Conservation (phyloP, 176 grass and related monocot genomes). For the Oryza australiensis region DNA sequence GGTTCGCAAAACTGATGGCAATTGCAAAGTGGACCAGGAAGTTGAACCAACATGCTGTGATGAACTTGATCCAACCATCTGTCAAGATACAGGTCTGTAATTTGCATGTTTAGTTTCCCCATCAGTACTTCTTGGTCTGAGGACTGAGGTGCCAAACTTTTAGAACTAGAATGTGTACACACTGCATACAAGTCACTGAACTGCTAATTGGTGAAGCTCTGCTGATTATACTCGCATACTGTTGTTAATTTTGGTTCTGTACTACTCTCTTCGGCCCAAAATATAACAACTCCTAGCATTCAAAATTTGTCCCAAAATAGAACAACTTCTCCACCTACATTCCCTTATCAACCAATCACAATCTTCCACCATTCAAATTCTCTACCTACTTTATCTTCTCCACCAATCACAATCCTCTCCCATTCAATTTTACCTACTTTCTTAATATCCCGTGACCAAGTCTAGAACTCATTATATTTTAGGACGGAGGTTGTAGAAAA, state of each 20-base stretch:
- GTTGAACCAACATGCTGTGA: conserved; percentile 37
- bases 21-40: conserved; percentile 36
- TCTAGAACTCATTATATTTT: too few species aligned
- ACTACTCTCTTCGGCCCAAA: too few species aligned
- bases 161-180: not conserved
- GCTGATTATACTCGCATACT: not conserved
- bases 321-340: too few species aligned
- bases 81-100: conserved; percentile 52
- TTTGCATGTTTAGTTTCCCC: not conserved
- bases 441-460: too few species aligned
- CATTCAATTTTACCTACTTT: too few species aligned
- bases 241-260: not conserved
- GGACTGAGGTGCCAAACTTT: not conserved
- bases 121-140: not conserved
- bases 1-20: conserved; percentile 66
- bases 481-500: too few species aligned
- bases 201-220: not conserved
- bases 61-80: conserved; percentile 41
- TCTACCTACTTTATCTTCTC: too few species aligned
- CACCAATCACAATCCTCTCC: too few species aligned
- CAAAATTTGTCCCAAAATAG: too few species aligned
- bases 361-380: too few species aligned
- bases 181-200: not conserved
- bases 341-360: too few species aligned
- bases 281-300: too few species aligned